Evolutionary conservation across 331 rosid species (phyloP).

Genomic region (Malus hybrid): DNA sequence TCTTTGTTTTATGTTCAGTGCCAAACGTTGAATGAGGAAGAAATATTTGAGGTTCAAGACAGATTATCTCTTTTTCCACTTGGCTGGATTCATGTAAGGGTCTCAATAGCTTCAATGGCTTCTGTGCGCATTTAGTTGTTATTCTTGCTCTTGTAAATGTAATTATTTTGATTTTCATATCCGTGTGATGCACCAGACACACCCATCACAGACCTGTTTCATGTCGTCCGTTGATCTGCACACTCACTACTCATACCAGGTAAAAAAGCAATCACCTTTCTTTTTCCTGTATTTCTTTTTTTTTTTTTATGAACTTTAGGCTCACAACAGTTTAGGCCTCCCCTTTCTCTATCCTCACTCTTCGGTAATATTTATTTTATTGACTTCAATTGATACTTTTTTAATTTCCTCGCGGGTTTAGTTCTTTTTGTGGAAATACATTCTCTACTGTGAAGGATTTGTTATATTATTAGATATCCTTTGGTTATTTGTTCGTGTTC

Average conservation of each 20-base stretch:
- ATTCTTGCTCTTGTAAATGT: background rate
- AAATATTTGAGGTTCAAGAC: slow-evolving; percentile 98
- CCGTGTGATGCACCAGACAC: slow-evolving; percentile 57
- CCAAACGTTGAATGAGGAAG: slow-evolving; percentile 94
- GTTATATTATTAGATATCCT: background rate
- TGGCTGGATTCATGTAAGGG: slow-evolving; percentile 99
- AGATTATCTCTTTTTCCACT: slow-evolving; percentile 80
- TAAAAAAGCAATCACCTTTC: slow-evolving; percentile 18
- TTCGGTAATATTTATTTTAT: background rate
- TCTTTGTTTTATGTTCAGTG: slow-evolving; percentile 49
- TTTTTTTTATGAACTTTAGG: background rate
- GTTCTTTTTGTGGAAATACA: background rate
- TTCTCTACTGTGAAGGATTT: background rate
- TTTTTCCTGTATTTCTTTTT: background rate
- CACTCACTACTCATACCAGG: slow-evolving; percentile 99
- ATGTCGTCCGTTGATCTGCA: slow-evolving; percentile 99
- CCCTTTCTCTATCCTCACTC: background rate
- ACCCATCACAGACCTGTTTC: slow-evolving; percentile 97
- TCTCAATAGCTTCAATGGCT: slow-evolving; percentile 6
- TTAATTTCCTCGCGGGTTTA: background rate
- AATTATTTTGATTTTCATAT: background rate
- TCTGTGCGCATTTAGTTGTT: background rate
- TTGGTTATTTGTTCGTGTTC: background rate
- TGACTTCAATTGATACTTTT: background rate
- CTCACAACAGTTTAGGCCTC: background rate